Evolutionary conservation across 73 alveolate species (phyloP), one percentile per base, ranked within the genome.

Genomic region (Symbiodinium pilosum): DNA sequence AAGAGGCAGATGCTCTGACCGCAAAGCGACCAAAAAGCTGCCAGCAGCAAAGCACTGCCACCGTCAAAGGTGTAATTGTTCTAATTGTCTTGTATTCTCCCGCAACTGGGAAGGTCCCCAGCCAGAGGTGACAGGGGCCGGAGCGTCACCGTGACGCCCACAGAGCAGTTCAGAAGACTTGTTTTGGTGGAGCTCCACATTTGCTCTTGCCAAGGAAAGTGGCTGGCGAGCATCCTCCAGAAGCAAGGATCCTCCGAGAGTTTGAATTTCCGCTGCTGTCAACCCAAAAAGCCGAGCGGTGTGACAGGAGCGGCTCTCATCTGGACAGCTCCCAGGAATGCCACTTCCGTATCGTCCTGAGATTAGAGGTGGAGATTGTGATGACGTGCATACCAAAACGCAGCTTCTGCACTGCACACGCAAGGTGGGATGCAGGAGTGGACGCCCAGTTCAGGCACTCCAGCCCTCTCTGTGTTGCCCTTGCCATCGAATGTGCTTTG

Each of bases 261-360:
- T 47, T 14, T 9, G 59, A 47, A 47, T 47, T 6, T 14, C 21
- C 14, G 59, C 14, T 14, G 14, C 21, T 14, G 21, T 6, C 14
- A 14, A 47, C 59, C 14, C 59, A 14, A 6, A 14, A 47, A 47
- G 21, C 6, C 6, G 21, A 9, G 59, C 59, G 21, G 21, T 47
- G 81, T 64, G 38, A 32, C 21, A 64, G 81, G 81, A 64, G 6
- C 21, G 59, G 39, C 81, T 64, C 34, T 18, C 81, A 64, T 64
- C 81, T 64, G 81, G 12, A n/a, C 81, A 64, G 81, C 81, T 64
- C 34, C 81, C 81, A 9, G 81, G 81, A 64, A 64, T 64, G 81
- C 81, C 81, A 38, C 24, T 64, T 28, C 81, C 24, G 81, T 28
- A 38, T 14, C 30, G 39, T 24, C 34, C 81, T 64, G 39, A n/a